Evolutionary conservation across 2,329 filamentous ascomycete genomes (phyloP), one percentile per base, ranked within the genome.

Genomic region (Fusarium sp.): DNA sequence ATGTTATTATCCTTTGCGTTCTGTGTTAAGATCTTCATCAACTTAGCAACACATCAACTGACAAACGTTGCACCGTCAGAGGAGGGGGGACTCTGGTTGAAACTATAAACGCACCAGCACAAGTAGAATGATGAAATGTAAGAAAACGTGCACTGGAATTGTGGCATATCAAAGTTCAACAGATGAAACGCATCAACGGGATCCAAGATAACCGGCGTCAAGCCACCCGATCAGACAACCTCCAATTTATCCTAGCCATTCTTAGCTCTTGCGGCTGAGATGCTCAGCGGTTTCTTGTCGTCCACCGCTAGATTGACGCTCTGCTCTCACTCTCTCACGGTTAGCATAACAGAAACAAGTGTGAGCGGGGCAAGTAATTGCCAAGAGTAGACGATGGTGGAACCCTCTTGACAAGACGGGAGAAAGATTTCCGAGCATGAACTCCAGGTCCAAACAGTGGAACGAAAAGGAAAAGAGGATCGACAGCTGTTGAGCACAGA

Each of bases 251-350:
- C 14, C 14, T 37, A 37, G 35, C 35, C 15, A 56, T 52, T 60
- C 27, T 59, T 64, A 70, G 64, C 67, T 65, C 35, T 50, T 43
- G 52, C 47, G 45, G 37, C 53, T 58, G 55, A 67, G 57, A 57
- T 45, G 39, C 30, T 25, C 23, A 23, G 23, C 23, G 23, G 23
- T 67, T 27, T 45, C 46, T 44, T 50, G 33, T 54, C 48, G 65
- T 56, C 71, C 71, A 74, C 72, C 72, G 71, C 72, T 59, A 74
- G 57, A 74, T 70, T 74, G 72, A 65, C 64, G 53, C 70, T 58
- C 46, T 35, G 15, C 13, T 35, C 17, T 27, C 25, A 3, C 8
- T 27, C 25, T 27, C 71, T 73, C 67, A 72, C 52, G 67, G 45
- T 67, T 11, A 30, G 40, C 32, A 20, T 41, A 47, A 50, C 49